Conservation (phyloP, 768 basidiomycete genomes). For the Xerocomus brunneocitrinus region DNA sequence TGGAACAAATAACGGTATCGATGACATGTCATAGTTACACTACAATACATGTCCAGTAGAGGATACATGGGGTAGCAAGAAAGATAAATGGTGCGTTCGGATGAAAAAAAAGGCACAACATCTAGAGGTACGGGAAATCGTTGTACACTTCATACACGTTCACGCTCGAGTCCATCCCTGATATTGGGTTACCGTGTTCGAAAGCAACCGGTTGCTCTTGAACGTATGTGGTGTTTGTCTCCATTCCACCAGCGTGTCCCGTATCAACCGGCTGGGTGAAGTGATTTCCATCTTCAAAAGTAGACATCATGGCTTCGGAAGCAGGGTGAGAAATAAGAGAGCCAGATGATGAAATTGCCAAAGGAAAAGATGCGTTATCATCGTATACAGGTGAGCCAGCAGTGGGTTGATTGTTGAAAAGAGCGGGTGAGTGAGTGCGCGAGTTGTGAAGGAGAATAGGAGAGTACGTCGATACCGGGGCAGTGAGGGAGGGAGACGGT, state of each 20-base stretch:
- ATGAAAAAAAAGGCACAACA: too few species aligned
- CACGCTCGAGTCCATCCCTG: not conserved
- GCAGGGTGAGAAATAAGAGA: not conserved
- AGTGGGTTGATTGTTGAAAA: too few species aligned
- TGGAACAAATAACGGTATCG: not conserved
- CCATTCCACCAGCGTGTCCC: too few species aligned
- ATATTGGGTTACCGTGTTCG: too few species aligned
- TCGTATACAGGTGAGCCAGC: too few species aligned
- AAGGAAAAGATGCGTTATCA: too few species aligned
- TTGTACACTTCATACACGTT: not conserved
- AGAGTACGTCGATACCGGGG: not conserved
- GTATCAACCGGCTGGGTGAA: not conserved
- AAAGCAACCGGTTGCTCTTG: too few species aligned
- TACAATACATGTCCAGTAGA: not conserved
- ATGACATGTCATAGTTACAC: not conserved
- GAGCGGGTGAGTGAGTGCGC: too few species aligned
- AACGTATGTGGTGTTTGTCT: too few species aligned
- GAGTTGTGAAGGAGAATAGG: not conserved
- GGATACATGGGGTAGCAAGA: too few species aligned
- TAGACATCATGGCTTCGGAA: not conserved
- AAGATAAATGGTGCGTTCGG: too few species aligned
- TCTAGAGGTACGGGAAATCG: not conserved
- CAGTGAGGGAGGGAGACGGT: not conserved
- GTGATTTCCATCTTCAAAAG: not conserved
- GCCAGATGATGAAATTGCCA: not conserved